Base-by-base conservation (phyloP, 345 rosid species). In the Turritis glabra region DNA sequence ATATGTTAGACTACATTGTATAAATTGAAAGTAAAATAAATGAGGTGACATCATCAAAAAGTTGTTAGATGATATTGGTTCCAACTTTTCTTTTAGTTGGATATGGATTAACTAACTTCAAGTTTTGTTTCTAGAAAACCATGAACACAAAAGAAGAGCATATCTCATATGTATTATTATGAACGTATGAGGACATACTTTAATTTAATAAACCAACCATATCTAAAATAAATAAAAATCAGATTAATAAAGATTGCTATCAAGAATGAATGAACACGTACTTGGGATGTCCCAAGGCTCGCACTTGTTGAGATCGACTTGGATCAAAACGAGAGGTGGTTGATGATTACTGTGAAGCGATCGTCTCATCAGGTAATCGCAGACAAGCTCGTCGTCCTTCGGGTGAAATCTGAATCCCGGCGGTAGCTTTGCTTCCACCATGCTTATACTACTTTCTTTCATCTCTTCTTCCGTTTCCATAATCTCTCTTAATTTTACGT, bases 271-370 rank as follows among this genome's bases (percentile, higher is more conserved):
- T 0, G 25, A 22, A 21, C 0, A 74, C 82, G 66, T 32, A 93
- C 98, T 93, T 11, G 98, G 98, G 73, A 94, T 79, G 43, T 94
- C 95, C 98, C 98, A 94, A 54, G 98, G 98, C 62, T 94, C 98
- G 32, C 86, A 88, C 83, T 85, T 91, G 92, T 94, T 94, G 80
- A 90, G 96, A 76, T 94, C 95, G 58, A 94, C 97, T 21, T 87
- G 91, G 37, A 85, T 77, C 80, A 94, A 35, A 66, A 89, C 81
- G 62, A 82, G 78, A 25, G 82, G 70, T 33, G 63, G 76, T n/a
- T 57, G 64, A 29, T 64, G 61, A 25, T 27, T 21, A 3, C 19
- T 8, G 38, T 51, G 70, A 61, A 77, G 51, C 2, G 83, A 77
- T 83, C 87, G 86, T 73, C 56, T 81, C 84, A 87, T 79, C 83